Percentiles rank a stretch among this genome's conserved stretches.
Conservation (phyloP, 495 filamentous ascomycete genomes). For the Saxophila tyrrhenica region DNA sequence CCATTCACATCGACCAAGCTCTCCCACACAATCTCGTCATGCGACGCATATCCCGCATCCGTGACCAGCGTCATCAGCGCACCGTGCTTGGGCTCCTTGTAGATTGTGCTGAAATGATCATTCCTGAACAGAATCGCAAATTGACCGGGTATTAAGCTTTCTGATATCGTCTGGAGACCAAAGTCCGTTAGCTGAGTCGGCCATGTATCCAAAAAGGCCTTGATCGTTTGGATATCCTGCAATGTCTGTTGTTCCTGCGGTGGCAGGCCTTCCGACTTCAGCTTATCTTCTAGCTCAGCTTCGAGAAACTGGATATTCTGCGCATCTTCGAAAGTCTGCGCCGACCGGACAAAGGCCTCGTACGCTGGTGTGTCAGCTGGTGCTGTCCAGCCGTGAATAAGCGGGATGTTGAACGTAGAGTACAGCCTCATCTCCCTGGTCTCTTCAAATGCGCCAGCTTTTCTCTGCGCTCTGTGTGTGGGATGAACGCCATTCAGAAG, state of each 20-base stretch:
- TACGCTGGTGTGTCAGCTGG: constrained; percentile 49
- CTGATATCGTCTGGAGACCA: constrained; percentile 61
- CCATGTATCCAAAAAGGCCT: constrained; percentile 63
- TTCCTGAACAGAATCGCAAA: constrained; percentile 90
- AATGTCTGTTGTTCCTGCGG: constrained; percentile 54
- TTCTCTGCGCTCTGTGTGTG: constrained; percentile 7
- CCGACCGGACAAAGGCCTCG: constrained; percentile 55
- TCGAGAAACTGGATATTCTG: constrained; percentile 79
- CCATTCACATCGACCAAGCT: constrained; percentile 79
- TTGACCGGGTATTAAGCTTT: constrained; percentile 54
- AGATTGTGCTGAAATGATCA: constrained; percentile 89
- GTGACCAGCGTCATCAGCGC: constrained; percentile 75
- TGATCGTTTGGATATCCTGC: constrained; percentile 69
- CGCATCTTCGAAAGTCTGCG: constrained; percentile 76
- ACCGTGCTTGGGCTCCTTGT: constrained; percentile 61
- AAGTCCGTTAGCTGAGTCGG: constrained; percentile 78
- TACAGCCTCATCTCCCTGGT: constrained; percentile 81
- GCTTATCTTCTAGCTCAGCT: constrained; percentile 74
- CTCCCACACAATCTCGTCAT: constrained; percentile 95
- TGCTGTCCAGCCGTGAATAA: constrained; percentile 93
- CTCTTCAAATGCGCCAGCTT: constrained; percentile 65
- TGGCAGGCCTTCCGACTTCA: constrained; percentile 43
- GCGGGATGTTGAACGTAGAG: constrained; percentile 70
- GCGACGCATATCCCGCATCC: constrained; percentile 75
- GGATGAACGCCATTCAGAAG: constrained; percentile 21